A percentile compares a stretch with the other conserved stretches of the same genome.
Conservation (phyloP, 1,284 basidiomycete species). For the Paramarasmius palmivorus region DNA sequence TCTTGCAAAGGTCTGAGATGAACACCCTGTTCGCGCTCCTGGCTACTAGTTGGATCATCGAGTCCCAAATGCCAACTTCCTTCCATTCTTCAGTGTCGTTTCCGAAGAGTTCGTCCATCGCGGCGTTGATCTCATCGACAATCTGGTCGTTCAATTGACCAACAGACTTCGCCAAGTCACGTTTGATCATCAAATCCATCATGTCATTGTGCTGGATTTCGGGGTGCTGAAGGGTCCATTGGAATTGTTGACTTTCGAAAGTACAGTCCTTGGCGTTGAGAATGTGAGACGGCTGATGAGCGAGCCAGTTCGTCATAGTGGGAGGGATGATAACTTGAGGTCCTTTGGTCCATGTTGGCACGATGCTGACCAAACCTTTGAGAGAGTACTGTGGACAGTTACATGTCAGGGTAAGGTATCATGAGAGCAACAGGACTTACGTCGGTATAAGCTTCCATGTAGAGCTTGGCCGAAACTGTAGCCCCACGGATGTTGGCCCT, state of each 20-base stretch:
- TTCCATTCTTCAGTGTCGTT: constrained; percentile 15
- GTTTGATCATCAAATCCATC: constrained; percentile 21
- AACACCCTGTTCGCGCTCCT: constrained; percentile 18
- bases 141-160: constrained; percentile 15
- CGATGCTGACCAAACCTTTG: constrained; percentile 12
- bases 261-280: constrained; percentile 21
- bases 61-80: constrained; percentile 14
- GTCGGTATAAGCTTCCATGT: constrained; percentile 14
- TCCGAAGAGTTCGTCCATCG: constrained; percentile 2
- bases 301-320: constrained; percentile 15
- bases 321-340: constrained; percentile 19
- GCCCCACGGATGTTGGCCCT: constrained; percentile 16
- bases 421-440: constrained; percentile 3
- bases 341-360: constrained; percentile 19
- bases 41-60: constrained; percentile 13
- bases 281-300: constrained; percentile 13
- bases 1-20: constrained; percentile 20
- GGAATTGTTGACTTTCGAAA: constrained; percentile 18
- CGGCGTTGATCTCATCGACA: constrained; percentile 15
- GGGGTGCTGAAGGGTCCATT: constrained; percentile 19
- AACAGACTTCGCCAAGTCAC: constrained; percentile 18
- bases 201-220: constrained; percentile 20
- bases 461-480: constrained; percentile 15
- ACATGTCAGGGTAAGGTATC: neutral
- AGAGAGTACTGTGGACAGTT: neutral